Conservation (phyloP, 768 basidiomycete genomes). For the Pulveroboletus sp. region DNA sequence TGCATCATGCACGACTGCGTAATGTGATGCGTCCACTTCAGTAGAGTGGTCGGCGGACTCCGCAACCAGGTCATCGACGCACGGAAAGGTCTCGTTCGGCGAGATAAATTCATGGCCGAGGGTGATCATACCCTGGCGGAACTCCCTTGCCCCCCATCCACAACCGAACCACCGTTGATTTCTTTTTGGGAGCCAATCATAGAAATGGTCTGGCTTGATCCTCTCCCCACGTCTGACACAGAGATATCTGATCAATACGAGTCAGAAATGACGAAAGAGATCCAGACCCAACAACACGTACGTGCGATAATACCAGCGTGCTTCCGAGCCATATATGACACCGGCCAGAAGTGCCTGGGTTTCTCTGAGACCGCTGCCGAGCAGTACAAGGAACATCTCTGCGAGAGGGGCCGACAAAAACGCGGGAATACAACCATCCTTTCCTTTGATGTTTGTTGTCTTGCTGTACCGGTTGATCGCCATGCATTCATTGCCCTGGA, state of each 20-base stretch:
- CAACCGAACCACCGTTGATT: background rate
- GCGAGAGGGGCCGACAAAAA: background rate
- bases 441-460: background rate
- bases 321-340: background rate
- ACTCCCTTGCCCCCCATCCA: background rate
- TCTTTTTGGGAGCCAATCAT: background rate
- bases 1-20: background rate
- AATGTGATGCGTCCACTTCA: background rate
- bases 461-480: constrained; percentile 7
- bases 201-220: background rate
- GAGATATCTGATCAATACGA: constrained; percentile 1
- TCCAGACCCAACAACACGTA: background rate
- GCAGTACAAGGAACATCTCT: background rate
- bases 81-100: background rate
- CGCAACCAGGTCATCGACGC: background rate
- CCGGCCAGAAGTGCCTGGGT: constrained; percentile 4
- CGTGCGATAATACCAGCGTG: background rate
- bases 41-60: constrained; percentile 6
- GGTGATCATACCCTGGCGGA: constrained; percentile 7
- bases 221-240: background rate
- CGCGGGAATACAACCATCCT: background rate
- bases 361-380: constrained; percentile 5
- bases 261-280: background rate
- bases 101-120: constrained; percentile 3
- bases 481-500: constrained; percentile 1